A percentile compares a stretch with the other conserved stretches of the same genome.
Conservation (phyloP, 2,329 filamentous ascomycete genomes). For the Coniochaeta sp. region DNA sequence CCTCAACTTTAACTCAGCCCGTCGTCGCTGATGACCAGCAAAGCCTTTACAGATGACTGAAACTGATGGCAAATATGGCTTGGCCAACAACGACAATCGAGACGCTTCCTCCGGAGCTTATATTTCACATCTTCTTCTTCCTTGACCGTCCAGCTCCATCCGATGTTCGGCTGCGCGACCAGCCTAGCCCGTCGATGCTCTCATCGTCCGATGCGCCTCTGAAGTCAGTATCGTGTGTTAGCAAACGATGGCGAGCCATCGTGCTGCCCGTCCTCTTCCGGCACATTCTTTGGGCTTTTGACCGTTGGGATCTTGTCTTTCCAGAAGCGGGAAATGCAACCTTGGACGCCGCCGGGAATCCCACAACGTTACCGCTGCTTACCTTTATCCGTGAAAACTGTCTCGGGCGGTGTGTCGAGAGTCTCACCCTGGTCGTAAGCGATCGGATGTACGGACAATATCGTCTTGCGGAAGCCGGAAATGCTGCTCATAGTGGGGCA, state of each 20-base stretch:
- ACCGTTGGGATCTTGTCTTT: slow-evolving; percentile 20
- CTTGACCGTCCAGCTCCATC: slow-evolving; percentile 44
- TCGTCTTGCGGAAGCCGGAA: not conserved
- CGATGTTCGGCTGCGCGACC: slow-evolving; percentile 35
- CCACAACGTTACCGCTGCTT: slow-evolving; percentile 27
- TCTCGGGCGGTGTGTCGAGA: slow-evolving; percentile 30
- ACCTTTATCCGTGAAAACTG: slow-evolving; percentile 27
- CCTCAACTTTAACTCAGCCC: no score
- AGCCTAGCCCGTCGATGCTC: slow-evolving; percentile 34
- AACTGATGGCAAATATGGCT: not conserved
- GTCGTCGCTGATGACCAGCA: not conserved
- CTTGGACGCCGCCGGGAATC: slow-evolving; percentile 13
- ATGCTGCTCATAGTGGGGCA: not conserved
- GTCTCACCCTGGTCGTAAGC: slow-evolving; percentile 31
- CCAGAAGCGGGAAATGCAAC: slow-evolving; percentile 4
- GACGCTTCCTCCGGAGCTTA: slow-evolving; percentile 52
- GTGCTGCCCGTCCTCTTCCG: slow-evolving; percentile 50
- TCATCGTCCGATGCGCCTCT: slow-evolving; percentile 29
- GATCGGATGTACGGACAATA: slow-evolving; percentile 6
- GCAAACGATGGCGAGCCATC: slow-evolving; percentile 42
- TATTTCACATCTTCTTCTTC: slow-evolving; percentile 48
- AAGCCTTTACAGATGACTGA: not conserved
- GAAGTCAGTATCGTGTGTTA: slow-evolving; percentile 49
- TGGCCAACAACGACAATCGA: slow-evolving; percentile 13
- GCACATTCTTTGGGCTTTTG: slow-evolving; percentile 36